Percentiles rank a stretch among this genome's conserved stretches.
phyloP scores from a whole-genome alignment of 1,284 basidiomycete genomes.

The Microbotryum saponariae region DNA sequence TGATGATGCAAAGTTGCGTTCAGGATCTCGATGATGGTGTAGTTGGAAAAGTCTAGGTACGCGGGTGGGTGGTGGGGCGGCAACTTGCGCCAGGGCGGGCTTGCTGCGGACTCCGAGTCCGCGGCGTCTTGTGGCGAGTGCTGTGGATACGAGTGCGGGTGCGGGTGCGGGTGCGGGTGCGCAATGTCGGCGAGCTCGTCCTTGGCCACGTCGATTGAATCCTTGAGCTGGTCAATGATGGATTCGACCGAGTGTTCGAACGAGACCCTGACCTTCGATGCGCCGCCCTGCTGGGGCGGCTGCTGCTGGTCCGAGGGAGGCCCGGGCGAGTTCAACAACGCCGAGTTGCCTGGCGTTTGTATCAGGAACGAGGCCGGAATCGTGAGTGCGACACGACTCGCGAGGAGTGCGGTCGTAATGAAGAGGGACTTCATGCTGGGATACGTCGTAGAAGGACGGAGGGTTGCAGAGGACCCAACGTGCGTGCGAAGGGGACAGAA shows the following conservation, averaged over 20 bases:
- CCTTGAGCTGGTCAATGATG: not conserved
- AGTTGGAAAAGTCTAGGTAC: slow-evolving; percentile 23
- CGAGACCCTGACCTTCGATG: slow-evolving; percentile 1
- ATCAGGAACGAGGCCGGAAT: no score
- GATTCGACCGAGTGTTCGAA: slow-evolving; percentile 7
- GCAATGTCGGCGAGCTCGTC: not conserved
- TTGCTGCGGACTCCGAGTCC: not conserved
- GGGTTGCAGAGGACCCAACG: no score
- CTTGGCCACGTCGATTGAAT: not conserved
- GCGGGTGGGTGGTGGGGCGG: slow-evolving; percentile 12
- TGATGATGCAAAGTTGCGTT: slow-evolving; percentile 25
- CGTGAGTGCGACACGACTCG: no score
- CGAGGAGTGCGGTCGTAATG: no score
- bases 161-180: not conserved
- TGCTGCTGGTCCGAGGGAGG: no score
- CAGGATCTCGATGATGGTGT: slow-evolving; percentile 34
- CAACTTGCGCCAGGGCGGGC: slow-evolving; percentile 3
- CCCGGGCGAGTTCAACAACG: no score
- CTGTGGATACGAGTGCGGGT: not conserved
- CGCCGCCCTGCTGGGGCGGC: no score
- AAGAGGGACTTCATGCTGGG: no score
- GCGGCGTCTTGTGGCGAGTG: not conserved
- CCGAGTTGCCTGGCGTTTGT: no score
- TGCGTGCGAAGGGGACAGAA: no score
- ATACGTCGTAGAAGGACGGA: no score